Conservation (phyloP, 306 rosid genomes). For the Trichosanthes truncata region DNA sequence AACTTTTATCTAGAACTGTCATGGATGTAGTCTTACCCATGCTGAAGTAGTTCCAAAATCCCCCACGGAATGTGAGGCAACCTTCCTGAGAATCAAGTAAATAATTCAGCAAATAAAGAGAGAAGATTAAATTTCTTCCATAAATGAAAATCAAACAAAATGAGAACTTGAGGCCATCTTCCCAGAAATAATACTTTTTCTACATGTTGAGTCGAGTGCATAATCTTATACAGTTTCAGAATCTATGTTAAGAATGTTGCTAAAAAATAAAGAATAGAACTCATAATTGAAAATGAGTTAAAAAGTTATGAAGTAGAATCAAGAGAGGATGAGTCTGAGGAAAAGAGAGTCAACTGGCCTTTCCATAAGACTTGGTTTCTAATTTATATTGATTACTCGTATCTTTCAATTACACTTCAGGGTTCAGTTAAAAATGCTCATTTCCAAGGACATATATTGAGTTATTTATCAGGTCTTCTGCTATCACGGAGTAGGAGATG, state of each 20-base stretch:
- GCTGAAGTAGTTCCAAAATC: constrained; percentile 98
- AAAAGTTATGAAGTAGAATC: not conserved
- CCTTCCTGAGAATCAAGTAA: constrained; percentile 59
- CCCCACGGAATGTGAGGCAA: constrained; percentile 84
- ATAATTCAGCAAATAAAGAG: constrained; percentile 12
- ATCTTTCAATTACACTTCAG: not conserved
- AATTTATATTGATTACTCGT: not conserved
- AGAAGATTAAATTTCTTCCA: not conserved
- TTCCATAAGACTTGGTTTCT: not conserved
- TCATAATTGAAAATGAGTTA: not conserved
- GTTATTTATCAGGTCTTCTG: not conserved
- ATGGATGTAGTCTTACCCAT: constrained; percentile 59
- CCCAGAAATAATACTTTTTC: not conserved
- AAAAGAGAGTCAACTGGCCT: not conserved
- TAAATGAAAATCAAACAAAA: constrained; percentile 1
- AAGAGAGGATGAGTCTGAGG: not conserved
- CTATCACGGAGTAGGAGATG: not conserved
- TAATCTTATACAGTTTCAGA: not conserved
- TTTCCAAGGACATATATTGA: not conserved
- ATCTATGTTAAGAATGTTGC: not conserved
- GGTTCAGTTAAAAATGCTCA: not conserved
- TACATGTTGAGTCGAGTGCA: not conserved
- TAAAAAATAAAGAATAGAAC: not conserved
- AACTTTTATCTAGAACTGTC: constrained; percentile 5
- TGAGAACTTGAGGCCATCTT: not conserved